Conservation (phyloP, 495 filamentous ascomycete species). For the Aspergillus steynii region DNA sequence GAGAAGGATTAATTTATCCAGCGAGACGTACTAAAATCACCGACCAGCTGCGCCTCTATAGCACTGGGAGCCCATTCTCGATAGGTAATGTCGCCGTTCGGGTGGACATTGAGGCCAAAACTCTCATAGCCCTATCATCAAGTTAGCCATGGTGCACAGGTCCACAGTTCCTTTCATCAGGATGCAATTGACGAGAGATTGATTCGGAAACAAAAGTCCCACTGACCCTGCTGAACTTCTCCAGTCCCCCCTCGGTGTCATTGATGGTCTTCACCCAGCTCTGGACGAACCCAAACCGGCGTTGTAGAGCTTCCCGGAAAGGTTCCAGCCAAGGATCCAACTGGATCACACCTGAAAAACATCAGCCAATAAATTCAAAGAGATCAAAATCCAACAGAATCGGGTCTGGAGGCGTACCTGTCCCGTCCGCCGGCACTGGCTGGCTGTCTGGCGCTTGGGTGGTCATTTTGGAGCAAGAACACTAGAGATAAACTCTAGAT, state of each 20-base stretch:
- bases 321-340: conserved; percentile 91
- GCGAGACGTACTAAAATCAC: conserved; percentile 80
- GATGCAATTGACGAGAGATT: neutral
- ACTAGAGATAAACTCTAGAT: conserved; percentile 14
- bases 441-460: conserved; percentile 15
- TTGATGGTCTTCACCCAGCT: conserved; percentile 84
- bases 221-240: conserved; percentile 84
- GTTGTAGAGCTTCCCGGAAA: conserved; percentile 74
- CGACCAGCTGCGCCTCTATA: conserved; percentile 78
- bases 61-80: conserved; percentile 97
- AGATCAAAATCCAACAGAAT: neutral
- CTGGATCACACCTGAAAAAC: conserved; percentile 68
- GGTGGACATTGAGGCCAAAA: conserved; percentile 77
- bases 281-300: conserved; percentile 77
- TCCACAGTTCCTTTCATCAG: neutral
- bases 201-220: neutral
- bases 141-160: neutral
- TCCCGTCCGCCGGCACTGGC: conserved; percentile 23
- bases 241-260: conserved; percentile 81
- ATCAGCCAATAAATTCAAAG: conserved; percentile 5
- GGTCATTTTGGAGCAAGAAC: conserved; percentile 11
- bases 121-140: conserved; percentile 70
- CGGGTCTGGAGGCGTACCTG: conserved; percentile 18
- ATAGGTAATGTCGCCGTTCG: conserved; percentile 84
- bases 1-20: neutral